A percentile compares a stretch with the other conserved stretches of the same genome.
These are phyloP conservation scores for Fusarium subtropicale DNA, from an alignment of 2,329 filamentous ascomycete species.

Conservation along the genomic window DNA sequence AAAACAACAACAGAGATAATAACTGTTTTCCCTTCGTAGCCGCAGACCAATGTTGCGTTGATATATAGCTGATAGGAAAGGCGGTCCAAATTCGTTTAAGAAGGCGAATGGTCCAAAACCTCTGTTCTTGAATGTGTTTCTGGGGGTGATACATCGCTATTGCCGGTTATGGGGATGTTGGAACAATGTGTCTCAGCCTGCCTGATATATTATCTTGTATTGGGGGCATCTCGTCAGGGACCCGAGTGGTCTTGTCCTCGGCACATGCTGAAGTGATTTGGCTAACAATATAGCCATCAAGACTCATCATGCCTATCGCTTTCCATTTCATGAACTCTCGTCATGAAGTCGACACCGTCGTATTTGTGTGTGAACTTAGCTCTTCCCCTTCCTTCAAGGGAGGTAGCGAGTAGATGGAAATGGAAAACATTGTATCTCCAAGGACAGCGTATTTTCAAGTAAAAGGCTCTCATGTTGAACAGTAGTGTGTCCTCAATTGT, in stretches of 20 bases:
- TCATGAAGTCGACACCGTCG: neutral
- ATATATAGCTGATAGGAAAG: too few relatives aligned
- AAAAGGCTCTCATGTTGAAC: neutral
- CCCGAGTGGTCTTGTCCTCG: neutral
- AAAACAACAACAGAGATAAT: too few relatives aligned
- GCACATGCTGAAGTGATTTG: too few relatives aligned
- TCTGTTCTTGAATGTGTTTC: neutral
- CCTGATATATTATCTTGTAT: too few relatives aligned
- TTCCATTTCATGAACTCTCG: neutral
- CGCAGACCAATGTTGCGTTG: too few relatives aligned
- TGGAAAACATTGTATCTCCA: neutral
- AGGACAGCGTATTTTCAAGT: neutral
- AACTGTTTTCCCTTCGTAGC: too few relatives aligned
- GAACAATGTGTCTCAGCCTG: neutral
- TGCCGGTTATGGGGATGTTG: neutral
- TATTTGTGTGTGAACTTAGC: neutral
- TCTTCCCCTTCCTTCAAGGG: too few relatives aligned
- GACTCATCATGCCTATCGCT: too few relatives aligned
- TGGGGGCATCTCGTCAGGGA: too few relatives aligned
- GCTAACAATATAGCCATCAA: neutral
- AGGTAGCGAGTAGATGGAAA: neutral
- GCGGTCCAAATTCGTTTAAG: too few relatives aligned
- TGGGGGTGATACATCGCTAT: neutral
- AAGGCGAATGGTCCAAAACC: too few relatives aligned
- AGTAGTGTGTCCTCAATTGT: neutral